These are phyloP conservation scores for Aciculosporium take DNA, from an alignment of 2,329 filamentous ascomycete genomes.

Conservation along the genomic window DNA sequence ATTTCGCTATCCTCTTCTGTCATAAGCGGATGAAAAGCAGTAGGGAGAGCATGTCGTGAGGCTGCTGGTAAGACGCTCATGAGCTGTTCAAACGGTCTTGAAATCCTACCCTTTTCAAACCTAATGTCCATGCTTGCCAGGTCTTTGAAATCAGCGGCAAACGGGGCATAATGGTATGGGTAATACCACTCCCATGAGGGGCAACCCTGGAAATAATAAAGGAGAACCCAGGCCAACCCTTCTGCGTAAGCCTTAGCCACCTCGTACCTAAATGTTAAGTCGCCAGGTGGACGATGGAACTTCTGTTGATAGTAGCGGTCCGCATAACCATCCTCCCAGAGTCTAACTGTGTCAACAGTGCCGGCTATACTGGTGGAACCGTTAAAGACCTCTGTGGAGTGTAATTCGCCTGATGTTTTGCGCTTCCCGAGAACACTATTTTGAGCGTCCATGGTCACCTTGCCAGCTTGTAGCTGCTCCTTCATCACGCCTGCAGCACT, in stretches of 20 bases:
- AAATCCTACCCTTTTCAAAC: slow-evolving; percentile 75
- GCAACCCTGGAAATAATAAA: slow-evolving; percentile 97
- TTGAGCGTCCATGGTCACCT: slow-evolving; percentile 6
- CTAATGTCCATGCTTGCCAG: slow-evolving; percentile 63
- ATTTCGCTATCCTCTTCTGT: slow-evolving; percentile 76
- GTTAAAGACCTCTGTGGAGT: not conserved
- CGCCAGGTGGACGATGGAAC: slow-evolving; percentile 68
- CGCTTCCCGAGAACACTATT: slow-evolving; percentile 51
- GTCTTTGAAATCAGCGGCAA: slow-evolving; percentile 85
- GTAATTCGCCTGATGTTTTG: slow-evolving; percentile 40
- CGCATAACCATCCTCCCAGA: slow-evolving; percentile 93
- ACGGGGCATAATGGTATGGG: slow-evolving; percentile 95
- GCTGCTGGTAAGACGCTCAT: slow-evolving; percentile 96
- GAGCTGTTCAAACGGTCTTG: slow-evolving; percentile 87
- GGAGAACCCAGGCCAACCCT: slow-evolving; percentile 84
- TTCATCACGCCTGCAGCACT: slow-evolving; percentile 84
- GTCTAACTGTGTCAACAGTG: slow-evolving; percentile 64
- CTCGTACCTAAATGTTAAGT: slow-evolving; percentile 74
- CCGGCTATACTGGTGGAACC: slow-evolving; percentile 27
- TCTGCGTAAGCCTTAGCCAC: slow-evolving; percentile 89
- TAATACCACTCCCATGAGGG: slow-evolving; percentile 99
- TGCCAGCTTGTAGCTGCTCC: slow-evolving; percentile 50
- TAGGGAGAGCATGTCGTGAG: slow-evolving; percentile 80
- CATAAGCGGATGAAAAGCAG: slow-evolving; percentile 85
- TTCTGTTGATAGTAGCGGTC: slow-evolving; percentile 97